phyloP scores from a whole-genome alignment of 371 early-diverging fungal species.

The Massospora cicadina region DNA sequence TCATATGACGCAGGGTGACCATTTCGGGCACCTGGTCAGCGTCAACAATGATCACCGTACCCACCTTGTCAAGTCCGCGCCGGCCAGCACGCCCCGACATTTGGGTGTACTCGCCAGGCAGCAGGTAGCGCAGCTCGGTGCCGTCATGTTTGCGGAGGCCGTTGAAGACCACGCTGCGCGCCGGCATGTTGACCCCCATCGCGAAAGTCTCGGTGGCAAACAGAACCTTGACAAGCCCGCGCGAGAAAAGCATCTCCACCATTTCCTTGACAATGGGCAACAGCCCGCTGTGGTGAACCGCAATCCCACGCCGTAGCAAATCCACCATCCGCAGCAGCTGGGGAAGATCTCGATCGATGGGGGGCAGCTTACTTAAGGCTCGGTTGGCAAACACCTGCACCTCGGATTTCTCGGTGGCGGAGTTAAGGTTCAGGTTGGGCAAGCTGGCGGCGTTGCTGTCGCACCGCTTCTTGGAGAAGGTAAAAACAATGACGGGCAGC shows the following conservation, averaged over 20 bases:
- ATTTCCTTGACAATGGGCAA: slow-evolving; percentile 98
- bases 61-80: slow-evolving; percentile 89
- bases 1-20: slow-evolving; percentile 46
- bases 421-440: slow-evolving; percentile 57
- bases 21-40: slow-evolving; percentile 16
- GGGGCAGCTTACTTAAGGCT: slow-evolving; percentile 56
- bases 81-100: slow-evolving; percentile 99
- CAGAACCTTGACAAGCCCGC: slow-evolving; percentile 80
- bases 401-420: slow-evolving; percentile 60
- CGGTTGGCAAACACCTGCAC: slow-evolving; percentile 75
- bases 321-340: slow-evolving; percentile 80
- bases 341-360: slow-evolving; percentile 67
- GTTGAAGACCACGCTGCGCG: slow-evolving; percentile 88
- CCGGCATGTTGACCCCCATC: slow-evolving; percentile 99
- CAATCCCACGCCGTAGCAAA: slow-evolving; percentile 80
- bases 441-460: slow-evolving; percentile 79
- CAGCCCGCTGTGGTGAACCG: slow-evolving; percentile 94
- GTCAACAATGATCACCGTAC: slow-evolving; percentile 81
- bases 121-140: slow-evolving; percentile 56
- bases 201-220: slow-evolving; percentile 95
- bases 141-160: slow-evolving; percentile 88
- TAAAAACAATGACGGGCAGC: slow-evolving; percentile 92
- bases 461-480: slow-evolving; percentile 93
- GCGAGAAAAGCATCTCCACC: slow-evolving; percentile 92
- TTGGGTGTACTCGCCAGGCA: slow-evolving; percentile 96